Evolutionary conservation across 2,329 filamentous ascomycete genomes (phyloP), one percentile per base, ranked within the genome.

Genomic region (Proliferodiscus dingleyae): DNA sequence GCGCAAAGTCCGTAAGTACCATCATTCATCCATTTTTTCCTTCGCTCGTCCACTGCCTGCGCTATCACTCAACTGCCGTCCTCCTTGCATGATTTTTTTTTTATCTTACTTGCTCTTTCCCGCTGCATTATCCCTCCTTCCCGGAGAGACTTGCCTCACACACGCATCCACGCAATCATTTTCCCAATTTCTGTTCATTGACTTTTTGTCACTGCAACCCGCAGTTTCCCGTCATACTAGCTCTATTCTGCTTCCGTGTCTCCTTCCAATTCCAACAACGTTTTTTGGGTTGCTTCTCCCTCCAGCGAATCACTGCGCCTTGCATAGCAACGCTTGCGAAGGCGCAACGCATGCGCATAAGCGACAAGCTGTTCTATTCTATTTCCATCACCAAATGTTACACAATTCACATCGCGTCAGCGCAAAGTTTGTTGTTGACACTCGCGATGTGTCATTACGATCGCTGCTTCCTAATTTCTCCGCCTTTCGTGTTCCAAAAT

Each of bases 1-100:
- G 43, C 45, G 42, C 52, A 47, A 37, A 49, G 46, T 22, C 46
- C 46, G 57, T 60, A 47, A 52, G 58, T 53, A 29, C 11, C 21
- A n/a, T 22, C 19, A 15, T 29, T 38, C 39, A 37, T 36, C 7
- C 13, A 36, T 19, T 38, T 28, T 46, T 46, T 43, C 8, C 16
- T 34, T 11, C 16, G 9, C 29, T 43, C 16, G 19, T 41, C 26
- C 36, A 29, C 36, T 32, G 40, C 16, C 38, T 40, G 30, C n/a
- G 15, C 18, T n/a, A 16, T 33, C 37, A 30, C 22, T n/a, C 16
- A 24, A 38, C 24, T 32, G 34, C 34, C 26, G 28, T n/a, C 22
- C 24, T 15, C 15, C 22, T 37, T 26, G 32, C 32, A 28, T n/a
- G n/a, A n/a, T n/a, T n/a, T n/a, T n/a, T 24, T 34, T 46, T 16